Percentiles rank a stretch among this genome's conserved stretches.
Evolutionary conservation across 2,329 filamentous ascomycete species (phyloP).

Genomic region (Metarhizium guizhouense): DNA sequence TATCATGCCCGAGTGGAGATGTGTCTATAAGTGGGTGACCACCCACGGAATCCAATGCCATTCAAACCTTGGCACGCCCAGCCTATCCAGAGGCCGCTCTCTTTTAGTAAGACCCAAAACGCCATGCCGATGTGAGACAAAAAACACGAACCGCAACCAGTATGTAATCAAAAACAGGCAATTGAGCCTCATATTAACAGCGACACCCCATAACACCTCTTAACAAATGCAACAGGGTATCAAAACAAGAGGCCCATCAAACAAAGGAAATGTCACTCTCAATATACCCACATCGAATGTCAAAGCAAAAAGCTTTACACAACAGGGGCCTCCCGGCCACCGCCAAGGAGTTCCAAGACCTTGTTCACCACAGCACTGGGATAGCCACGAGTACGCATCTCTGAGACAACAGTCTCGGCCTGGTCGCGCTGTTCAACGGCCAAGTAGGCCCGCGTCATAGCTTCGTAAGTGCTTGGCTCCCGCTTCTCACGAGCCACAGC

Average conservation of each 20-base stretch:
- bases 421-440: constrained; percentile 69
- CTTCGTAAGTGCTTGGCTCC: constrained; percentile 96
- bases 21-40: constrained; percentile 30
- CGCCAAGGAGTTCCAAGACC: constrained; percentile 79
- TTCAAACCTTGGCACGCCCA: constrained; percentile 3
- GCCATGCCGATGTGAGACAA: constrained; percentile 13
- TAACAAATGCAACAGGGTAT: constrained; percentile 15
- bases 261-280: constrained; percentile 7
- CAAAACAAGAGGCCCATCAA: constrained; percentile 12
- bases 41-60: constrained; percentile 12
- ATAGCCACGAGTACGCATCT: constrained; percentile 87
- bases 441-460: constrained; percentile 91
- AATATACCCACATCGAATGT: constrained; percentile 1
- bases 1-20: constrained; percentile 40
- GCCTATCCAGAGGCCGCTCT: constrained; percentile 9
- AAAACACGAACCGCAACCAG: neutral
- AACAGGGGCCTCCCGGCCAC: constrained; percentile 31
- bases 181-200: constrained; percentile 10
- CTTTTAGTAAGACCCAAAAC: constrained; percentile 15
- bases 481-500: constrained; percentile 68
- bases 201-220: constrained; percentile 13
- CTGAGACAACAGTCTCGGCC: constrained; percentile 71
- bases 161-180: neutral
- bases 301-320: constrained; percentile 18
- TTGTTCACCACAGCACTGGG: constrained; percentile 87